These are phyloP conservation scores for Oehlia diaphana DNA, from an alignment of 192 early-diverging fungal genomes.

Conservation along the genomic window DNA sequence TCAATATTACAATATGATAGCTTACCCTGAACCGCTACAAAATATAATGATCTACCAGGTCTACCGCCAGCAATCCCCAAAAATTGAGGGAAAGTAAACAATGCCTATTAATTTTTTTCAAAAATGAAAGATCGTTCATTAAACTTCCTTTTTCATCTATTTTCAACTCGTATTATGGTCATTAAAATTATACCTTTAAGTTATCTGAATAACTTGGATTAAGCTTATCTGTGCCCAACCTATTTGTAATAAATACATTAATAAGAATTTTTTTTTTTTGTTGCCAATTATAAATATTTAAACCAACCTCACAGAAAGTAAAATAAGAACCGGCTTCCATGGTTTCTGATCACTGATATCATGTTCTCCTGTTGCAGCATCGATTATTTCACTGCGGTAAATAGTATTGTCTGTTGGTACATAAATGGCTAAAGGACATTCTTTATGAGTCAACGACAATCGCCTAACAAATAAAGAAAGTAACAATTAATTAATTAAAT, in stretches of 20 bases:
- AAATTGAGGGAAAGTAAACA: constrained; percentile 42
- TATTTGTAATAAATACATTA: not conserved
- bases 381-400: constrained; percentile 19
- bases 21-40: constrained; percentile 45
- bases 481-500: not conserved
- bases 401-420: constrained; percentile 36
- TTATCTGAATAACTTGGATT: constrained; percentile 23
- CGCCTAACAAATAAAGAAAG: constrained; percentile 23
- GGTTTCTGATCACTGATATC: not conserved
- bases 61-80: constrained; percentile 46
- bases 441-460: constrained; percentile 33
- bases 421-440: constrained; percentile 37
- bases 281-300: constrained; percentile 2
- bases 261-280: not conserved
- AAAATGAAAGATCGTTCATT: no score
- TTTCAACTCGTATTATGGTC: not conserved
- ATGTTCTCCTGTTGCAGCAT: constrained; percentile 15
- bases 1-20: not conserved
- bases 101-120: constrained; percentile 24
- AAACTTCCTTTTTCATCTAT: no score
- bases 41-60: constrained; percentile 42
- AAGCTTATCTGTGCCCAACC: constrained; percentile 24
- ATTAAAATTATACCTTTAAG: constrained; percentile 22
- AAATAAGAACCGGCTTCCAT: constrained; percentile 43
- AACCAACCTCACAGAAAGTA: constrained; percentile 37